Percentiles rank a stretch among this genome's conserved stretches.
phyloP scores from a whole-genome alignment of 2,329 filamentous ascomycete species.

The Aspergillus transmontanensis region DNA sequence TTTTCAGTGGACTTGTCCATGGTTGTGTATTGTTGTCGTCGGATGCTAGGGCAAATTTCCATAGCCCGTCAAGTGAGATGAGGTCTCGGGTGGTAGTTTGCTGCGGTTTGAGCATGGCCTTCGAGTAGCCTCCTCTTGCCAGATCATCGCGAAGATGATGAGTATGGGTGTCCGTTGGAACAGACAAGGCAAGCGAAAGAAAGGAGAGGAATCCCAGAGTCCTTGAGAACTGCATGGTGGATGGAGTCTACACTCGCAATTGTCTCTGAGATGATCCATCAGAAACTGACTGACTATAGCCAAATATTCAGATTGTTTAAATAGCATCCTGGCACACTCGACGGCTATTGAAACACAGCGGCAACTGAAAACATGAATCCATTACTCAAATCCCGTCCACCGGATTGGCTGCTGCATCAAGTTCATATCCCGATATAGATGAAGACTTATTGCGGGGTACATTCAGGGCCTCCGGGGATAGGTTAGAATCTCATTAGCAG shows the following conservation, averaged over 20 bases:
- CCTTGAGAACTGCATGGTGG: not conserved
- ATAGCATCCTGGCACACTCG: not conserved
- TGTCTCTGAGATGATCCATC: too few species aligned
- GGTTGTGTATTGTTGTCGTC: not conserved
- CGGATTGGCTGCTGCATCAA: not conserved
- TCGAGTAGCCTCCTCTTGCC: not conserved
- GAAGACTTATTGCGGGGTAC: not conserved
- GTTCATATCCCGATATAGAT: not conserved
- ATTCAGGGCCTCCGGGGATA: not conserved
- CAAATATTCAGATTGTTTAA: not conserved
- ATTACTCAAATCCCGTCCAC: not conserved
- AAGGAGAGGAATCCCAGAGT: not conserved
- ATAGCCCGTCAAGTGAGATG: not conserved
- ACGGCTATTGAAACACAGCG: not conserved
- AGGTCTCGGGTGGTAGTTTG: not conserved
- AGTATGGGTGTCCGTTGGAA: not conserved
- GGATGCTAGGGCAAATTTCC: not conserved
- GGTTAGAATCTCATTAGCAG: not conserved
- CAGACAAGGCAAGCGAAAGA: not conserved
- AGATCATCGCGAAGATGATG: fast-evolving
- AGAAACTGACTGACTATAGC: too few species aligned
- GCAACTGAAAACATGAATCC: not conserved
- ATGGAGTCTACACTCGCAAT: too few species aligned
- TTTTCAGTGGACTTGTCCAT: not conserved
- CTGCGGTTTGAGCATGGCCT: not conserved